These are phyloP conservation scores for Rhizopogon vinicolor DNA, from an alignment of 768 basidiomycete genomes.

Conservation along the genomic window DNA sequence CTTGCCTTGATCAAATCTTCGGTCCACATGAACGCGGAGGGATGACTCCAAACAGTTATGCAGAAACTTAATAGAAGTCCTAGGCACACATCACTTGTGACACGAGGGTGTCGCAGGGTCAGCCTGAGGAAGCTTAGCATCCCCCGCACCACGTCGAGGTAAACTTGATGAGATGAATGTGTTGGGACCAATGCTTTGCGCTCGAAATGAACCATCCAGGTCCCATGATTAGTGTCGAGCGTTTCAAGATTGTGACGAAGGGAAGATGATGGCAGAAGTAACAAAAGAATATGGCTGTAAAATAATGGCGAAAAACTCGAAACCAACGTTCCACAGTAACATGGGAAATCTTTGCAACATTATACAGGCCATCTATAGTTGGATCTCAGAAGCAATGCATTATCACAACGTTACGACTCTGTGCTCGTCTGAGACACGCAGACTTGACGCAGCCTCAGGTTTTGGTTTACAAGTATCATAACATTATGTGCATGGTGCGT, in stretches of 20 bases:
- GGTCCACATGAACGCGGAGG: not conserved
- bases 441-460: not conserved
- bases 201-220: not conserved
- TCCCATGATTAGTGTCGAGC: not conserved
- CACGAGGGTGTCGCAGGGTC: not conserved
- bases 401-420: not conserved
- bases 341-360: not conserved
- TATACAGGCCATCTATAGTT: not conserved
- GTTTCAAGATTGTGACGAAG: not conserved
- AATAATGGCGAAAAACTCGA: not conserved
- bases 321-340: not conserved
- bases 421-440: not conserved
- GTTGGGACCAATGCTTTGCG: not conserved
- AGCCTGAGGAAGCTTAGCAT: not conserved
- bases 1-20: not conserved
- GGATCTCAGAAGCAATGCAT: not conserved
- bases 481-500: no score
- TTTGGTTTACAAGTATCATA: no score
- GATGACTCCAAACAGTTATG: no score
- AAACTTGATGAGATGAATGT: not conserved
- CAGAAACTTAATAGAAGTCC: no score
- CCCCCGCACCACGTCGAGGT: not conserved
- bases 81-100: not conserved
- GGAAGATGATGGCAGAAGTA: conserved; percentile 1
- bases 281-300: not conserved